Conservation (phyloP, 495 filamentous ascomycete genomes). For the Xylaria flabelliformis region DNA sequence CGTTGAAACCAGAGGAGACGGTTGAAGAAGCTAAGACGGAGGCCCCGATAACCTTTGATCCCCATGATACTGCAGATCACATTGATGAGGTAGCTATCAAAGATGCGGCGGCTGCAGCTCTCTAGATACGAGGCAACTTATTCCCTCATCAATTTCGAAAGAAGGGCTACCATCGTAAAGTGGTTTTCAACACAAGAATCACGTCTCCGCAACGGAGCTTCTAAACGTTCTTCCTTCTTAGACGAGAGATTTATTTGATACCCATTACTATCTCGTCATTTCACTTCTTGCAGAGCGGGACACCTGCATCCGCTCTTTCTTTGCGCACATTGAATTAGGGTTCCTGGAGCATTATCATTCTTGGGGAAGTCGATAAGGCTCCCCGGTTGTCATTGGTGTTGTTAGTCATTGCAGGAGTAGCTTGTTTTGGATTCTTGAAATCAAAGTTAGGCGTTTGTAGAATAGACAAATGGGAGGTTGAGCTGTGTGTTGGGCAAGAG, state of each 20-base stretch:
- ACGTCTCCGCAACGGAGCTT: constrained; percentile 2
- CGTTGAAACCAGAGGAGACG: neutral
- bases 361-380: neutral
- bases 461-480: constrained; percentile 8
- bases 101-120: constrained; percentile 19
- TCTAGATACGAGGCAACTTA: constrained; percentile 17
- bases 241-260: constrained; percentile 28
- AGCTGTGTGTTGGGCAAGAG: constrained; percentile 13
- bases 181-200: neutral
- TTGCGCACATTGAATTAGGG: constrained; percentile 4
- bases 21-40: constrained; percentile 10
- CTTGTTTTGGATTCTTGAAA: constrained; percentile 3
- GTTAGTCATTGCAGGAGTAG: constrained; percentile 18
- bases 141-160: constrained; percentile 1
- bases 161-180: constrained; percentile 17
- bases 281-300: constrained; percentile 5
- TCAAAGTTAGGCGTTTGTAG: constrained; percentile 15
- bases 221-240: neutral
- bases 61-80: neutral
- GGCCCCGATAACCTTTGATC: neutral
- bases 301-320: neutral
- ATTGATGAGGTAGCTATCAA: neutral
- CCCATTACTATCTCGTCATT: constrained; percentile 21
- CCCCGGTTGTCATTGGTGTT: neutral
- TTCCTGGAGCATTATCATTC: neutral